phyloP scores from a whole-genome alignment of 2,329 filamentous ascomycete species.

The Claviceps pazoutovae region DNA sequence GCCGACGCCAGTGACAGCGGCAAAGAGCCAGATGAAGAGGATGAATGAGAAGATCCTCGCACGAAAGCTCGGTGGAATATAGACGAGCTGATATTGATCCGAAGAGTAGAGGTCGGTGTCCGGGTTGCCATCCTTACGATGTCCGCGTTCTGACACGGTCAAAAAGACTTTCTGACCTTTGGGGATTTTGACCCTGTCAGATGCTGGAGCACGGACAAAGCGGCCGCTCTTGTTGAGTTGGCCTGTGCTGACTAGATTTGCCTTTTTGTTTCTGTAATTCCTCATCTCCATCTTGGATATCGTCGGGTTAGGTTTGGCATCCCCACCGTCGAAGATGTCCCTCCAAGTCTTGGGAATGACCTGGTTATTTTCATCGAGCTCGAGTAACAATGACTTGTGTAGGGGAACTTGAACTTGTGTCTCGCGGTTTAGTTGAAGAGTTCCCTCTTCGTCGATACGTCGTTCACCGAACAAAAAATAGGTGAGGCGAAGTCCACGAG shows the following conservation, averaged over 20 bases:
- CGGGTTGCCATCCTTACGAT: conserved; percentile 44
- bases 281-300: conserved; percentile 24
- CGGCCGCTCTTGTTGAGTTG: conserved; percentile 56
- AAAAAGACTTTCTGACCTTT: conserved; percentile 74
- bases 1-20: conserved; percentile 71
- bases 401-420: conserved; percentile 19
- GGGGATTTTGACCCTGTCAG: conserved; percentile 86
- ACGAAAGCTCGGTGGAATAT: conserved; percentile 75
- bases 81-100: conserved; percentile 55
- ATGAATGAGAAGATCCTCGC: conserved; percentile 74
- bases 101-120: conserved; percentile 39
- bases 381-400: conserved; percentile 32
- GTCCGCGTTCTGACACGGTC: conserved; percentile 49
- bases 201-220: conserved; percentile 86
- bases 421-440: conserved; percentile 31
- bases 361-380: conserved; percentile 25
- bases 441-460: conserved; percentile 67
- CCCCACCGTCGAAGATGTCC: conserved; percentile 36
- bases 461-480: conserved; percentile 89
- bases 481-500: conserved; percentile 63
- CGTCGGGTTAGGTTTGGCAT: conserved; percentile 26
- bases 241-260: conserved; percentile 29
- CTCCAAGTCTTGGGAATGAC: conserved; percentile 45
- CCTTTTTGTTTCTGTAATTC: conserved; percentile 26
- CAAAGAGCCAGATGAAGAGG: conserved; percentile 83